These are phyloP conservation scores for Ophiostoma angusticollis DNA, from an alignment of 2,329 filamentous ascomycete species.

Conservation along the genomic window DNA sequence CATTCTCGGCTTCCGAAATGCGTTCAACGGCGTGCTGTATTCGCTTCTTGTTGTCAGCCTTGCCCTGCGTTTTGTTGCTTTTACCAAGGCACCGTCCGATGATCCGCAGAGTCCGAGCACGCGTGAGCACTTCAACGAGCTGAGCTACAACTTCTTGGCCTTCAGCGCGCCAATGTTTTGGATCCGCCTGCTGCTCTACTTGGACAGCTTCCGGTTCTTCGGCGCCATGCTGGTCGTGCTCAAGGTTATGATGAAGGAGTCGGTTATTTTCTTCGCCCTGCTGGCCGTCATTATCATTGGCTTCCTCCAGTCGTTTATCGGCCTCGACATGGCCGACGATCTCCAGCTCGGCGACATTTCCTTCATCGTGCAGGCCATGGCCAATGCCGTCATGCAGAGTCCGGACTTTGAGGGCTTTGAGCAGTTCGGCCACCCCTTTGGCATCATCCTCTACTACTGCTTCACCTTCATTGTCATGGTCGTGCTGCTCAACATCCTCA, in stretches of 20 bases:
- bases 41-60: conserved; percentile 66
- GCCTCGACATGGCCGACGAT: conserved; percentile 71
- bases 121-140: conserved; percentile 54
- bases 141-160: conserved; percentile 89
- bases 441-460: conserved; percentile 89
- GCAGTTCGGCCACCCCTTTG: conserved; percentile 82
- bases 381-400: conserved; percentile 81
- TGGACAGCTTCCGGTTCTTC: conserved; percentile 91
- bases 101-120: conserved; percentile 26
- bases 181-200: conserved; percentile 80
- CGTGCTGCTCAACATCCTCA: conserved; percentile 85
- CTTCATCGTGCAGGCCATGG: conserved; percentile 71
- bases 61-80: conserved; percentile 62
- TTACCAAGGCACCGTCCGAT: conserved; percentile 37
- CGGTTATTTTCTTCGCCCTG: conserved; percentile 90
- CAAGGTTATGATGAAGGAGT: conserved; percentile 90
- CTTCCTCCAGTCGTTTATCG: conserved; percentile 90
- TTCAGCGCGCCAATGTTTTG: conserved; percentile 96
- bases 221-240: conserved; percentile 96
- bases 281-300: conserved; percentile 70
- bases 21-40: conserved; percentile 81
- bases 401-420: conserved; percentile 87
- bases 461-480: conserved; percentile 91
- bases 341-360: conserved; percentile 53
- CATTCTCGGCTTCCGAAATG: conserved; percentile 94